phyloP scores from a whole-genome alignment of 139 green algal species.

The Medakamo hakoo region DNA sequence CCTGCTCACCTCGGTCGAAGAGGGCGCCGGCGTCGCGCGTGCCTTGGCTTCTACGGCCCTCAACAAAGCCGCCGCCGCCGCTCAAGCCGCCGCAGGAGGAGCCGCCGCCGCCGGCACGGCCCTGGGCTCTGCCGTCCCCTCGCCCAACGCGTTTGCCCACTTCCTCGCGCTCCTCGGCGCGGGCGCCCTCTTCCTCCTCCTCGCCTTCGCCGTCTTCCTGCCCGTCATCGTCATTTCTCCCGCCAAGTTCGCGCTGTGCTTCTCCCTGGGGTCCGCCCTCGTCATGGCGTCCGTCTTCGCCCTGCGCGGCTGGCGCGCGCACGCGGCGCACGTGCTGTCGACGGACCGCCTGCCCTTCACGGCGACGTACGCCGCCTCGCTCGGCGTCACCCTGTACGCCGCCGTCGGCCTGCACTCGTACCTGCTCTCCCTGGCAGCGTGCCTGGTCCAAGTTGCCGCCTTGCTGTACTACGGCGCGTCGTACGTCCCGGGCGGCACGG shows the following conservation, averaged over 20 bases:
- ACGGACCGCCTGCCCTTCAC: conserved; percentile 63
- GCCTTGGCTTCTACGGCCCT: neutral
- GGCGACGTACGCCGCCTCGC: conserved; percentile 57
- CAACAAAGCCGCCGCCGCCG: too few species aligned
- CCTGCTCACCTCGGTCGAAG: conserved; percentile 15
- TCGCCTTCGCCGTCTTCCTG: conserved; percentile 81
- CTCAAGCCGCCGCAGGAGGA: neutral
- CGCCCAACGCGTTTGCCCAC: conserved; percentile 25
- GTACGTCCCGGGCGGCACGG: conserved; percentile 77
- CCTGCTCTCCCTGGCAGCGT: conserved; percentile 65
- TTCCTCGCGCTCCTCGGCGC: conserved; percentile 41
- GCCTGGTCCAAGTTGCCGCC: conserved; percentile 53
- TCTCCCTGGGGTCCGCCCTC: conserved; percentile 63
- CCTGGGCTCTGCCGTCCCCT: conserved; percentile 18
- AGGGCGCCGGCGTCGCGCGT: conserved; percentile 5
- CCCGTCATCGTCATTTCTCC: conserved; percentile 76
- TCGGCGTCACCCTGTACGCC: conserved; percentile 67
- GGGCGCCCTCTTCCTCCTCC: conserved; percentile 55
- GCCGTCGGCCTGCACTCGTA: conserved; percentile 75
- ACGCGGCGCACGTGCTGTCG: conserved; percentile 70
- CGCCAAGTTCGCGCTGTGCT: conserved; percentile 89
- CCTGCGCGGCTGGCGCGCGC: conserved; percentile 59
- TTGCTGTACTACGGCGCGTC: conserved; percentile 80
- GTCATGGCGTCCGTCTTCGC: conserved; percentile 61
- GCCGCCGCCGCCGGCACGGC: too few species aligned